A percentile compares a stretch with the other conserved stretches of the same genome.
phyloP scores from a whole-genome alignment of 2,329 filamentous ascomycete genomes.

The Colletotrichum agaves region DNA sequence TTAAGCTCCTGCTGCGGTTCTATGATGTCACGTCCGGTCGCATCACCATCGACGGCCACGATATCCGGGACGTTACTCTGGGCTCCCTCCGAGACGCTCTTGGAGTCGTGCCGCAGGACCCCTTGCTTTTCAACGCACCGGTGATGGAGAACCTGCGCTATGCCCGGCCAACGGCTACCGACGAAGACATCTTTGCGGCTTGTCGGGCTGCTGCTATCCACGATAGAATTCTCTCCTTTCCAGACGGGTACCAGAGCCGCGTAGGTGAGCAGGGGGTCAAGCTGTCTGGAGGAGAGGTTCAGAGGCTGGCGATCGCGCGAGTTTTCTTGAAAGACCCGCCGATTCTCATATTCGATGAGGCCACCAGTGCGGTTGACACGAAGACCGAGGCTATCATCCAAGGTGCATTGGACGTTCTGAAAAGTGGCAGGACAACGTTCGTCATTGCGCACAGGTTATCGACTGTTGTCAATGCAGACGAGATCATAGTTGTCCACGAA shows the following conservation, averaged over 20 bases:
- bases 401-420: constrained; percentile 63
- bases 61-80: constrained; percentile 43
- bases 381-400: constrained; percentile 74
- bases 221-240: constrained; percentile 64
- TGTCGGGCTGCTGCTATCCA: constrained; percentile 63
- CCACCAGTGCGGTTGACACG: constrained; percentile 72
- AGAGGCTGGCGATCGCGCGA: constrained; percentile 77
- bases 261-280: constrained; percentile 76
- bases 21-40: constrained; percentile 65
- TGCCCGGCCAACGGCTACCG: constrained; percentile 1
- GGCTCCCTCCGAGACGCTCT: constrained; percentile 47
- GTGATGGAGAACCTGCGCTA: constrained; percentile 74
- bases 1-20: constrained; percentile 70
- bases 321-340: constrained; percentile 73
- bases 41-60: constrained; percentile 39
- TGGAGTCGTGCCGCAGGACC: constrained; percentile 78
- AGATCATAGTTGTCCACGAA: constrained; percentile 17
- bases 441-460: constrained; percentile 31
- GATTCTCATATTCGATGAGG: constrained; percentile 78
- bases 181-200: constrained; percentile 4
- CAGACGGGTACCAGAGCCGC: constrained; percentile 66
- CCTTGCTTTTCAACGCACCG: constrained; percentile 74
- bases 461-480: constrained; percentile 21
- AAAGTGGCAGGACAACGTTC: constrained; percentile 52
- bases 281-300: constrained; percentile 77